Base-by-base conservation (phyloP, 139 green algal genomes). In the Volvox africanus region DNA sequence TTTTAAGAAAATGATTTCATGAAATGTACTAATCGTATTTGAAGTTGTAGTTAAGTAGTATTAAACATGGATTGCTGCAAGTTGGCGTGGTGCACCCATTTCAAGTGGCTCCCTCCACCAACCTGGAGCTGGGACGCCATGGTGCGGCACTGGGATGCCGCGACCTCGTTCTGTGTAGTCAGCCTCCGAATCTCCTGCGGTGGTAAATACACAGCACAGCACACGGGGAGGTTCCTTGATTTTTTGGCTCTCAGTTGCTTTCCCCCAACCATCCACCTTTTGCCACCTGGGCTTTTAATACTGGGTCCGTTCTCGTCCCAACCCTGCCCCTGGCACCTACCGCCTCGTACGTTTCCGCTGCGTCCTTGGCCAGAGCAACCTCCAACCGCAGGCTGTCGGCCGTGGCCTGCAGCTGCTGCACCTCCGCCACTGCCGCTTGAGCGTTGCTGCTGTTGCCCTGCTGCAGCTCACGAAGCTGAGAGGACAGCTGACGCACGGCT, bases 401-500 rank as follows among this genome's bases (percentile, higher is more conserved):
- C 0, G 61, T 61, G 24, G 35, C 69, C 61, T 80, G 65, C 35
- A 80, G 77, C 33, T 71, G 61, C 62, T 65, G 37, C 6, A 32
- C 44, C 86, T 75, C 86, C 71, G 55, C 50, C 14, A 32, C 73
- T 1, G 62, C 62, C 5, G 36, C 62, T 37, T 80, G 35, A 0
- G 61, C 76, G 24, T 77, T 50, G 32, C 35, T 80, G 61, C 32
- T 77, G 44, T 18, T 80, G 65, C 36, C 77, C 35, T 79, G 55
- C 79, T 91, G 88, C 61, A 73, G 61, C 88, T 91, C 77, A 24
- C 67, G 78, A 65, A 87, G 88, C 61, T 87, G 88, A 21, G 65
- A 71, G 0, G 80, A 71, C 16, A 87, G 78, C 37, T 73, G 77
- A 37, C 67, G 62, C 17, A 87, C 65, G 1, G 79, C 88, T 20